These are phyloP conservation scores for Colletotrichum liriopes DNA, from an alignment of 2,329 filamentous ascomycete genomes.

Conservation along the genomic window DNA sequence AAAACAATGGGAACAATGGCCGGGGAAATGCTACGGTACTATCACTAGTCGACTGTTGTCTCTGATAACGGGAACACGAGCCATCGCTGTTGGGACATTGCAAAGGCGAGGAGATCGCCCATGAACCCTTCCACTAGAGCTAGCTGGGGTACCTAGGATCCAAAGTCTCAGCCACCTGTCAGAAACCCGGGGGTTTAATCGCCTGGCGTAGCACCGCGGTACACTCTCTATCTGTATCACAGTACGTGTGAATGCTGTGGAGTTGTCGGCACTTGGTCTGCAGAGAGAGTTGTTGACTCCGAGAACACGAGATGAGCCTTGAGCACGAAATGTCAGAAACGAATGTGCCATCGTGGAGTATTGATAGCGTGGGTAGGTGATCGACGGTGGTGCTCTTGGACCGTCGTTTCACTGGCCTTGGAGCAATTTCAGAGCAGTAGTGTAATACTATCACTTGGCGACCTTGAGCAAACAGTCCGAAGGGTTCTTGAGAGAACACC, in stretches of 20 bases:
- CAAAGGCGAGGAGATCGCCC: neutral
- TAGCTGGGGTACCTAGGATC: slow-evolving; percentile 12
- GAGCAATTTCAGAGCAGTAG: no score
- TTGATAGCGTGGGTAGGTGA: neutral
- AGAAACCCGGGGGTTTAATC: slow-evolving; percentile 11
- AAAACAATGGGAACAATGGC: neutral
- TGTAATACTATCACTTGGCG: neutral
- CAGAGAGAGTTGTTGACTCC: neutral
- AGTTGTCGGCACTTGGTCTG: slow-evolving; percentile 21
- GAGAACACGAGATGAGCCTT: neutral
- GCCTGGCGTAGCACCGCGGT: neutral
- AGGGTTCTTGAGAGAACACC: neutral
- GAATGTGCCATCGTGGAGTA: neutral
- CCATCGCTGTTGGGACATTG: neutral
- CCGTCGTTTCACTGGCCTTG: slow-evolving; percentile 6
- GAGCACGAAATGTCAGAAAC: neutral
- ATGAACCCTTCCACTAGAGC: slow-evolving; percentile 1
- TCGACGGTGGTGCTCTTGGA: neutral
- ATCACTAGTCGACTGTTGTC: neutral
- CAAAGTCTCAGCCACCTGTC: slow-evolving; percentile 18
- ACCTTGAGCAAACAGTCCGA: neutral
- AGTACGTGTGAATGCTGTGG: slow-evolving; percentile 7
- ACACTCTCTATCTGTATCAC: neutral
- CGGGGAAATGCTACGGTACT: neutral
- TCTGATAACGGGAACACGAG: neutral